Base-by-base conservation (phyloP, 805 yeast species). In the Lachancea nothofagi region DNA sequence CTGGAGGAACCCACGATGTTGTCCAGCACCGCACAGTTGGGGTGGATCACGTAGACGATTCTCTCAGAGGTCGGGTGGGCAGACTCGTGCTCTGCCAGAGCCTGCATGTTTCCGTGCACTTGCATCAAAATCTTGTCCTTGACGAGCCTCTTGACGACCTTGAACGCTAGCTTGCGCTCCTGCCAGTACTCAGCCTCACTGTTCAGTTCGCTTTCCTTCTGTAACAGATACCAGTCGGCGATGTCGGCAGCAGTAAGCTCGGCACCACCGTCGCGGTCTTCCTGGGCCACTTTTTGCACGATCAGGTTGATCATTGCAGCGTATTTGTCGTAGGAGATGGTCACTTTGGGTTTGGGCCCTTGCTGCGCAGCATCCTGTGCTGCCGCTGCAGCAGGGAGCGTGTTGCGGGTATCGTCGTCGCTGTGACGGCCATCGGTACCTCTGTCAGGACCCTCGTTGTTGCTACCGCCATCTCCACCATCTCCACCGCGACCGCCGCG, bases 291-390 rank as follows among this genome's bases (percentile, higher is more conserved):
- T 51, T 76, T 75, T 38, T 73, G 70, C 20, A 89, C 88, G 47
- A 89, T 68, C 44, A 81, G 61, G 57, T 86, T 84, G 81, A 86
- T 84, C 70, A 89, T 84, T 33, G 79, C 72, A 21, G 83, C 81
- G 60, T 87, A 90, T 59, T 83, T 84, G 55, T 90, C 97, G 59
- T 87, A 87, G 1, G 95, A 71, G 38, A 93, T 77, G 7, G 79
- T 66, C 15, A 74, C 63, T 51, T 73, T 74, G 37, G 64, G 53
- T 41, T 61, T 62, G 24, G 25, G 8, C 14, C 21, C 15, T 5
- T 29, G 23, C 17, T 24, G 24, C 21, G n/a, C 13, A 14, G 13
- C 28, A 19, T 9, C 28, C 13, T 3, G 19, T 15, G 15, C 28
- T 18, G 37, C 36, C 38, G 30, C 29, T 22, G 23, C 33, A 13